Base-by-base conservation (phyloP, 2,329 filamentous ascomycete genomes). In the Aspergillus sp. region DNA sequence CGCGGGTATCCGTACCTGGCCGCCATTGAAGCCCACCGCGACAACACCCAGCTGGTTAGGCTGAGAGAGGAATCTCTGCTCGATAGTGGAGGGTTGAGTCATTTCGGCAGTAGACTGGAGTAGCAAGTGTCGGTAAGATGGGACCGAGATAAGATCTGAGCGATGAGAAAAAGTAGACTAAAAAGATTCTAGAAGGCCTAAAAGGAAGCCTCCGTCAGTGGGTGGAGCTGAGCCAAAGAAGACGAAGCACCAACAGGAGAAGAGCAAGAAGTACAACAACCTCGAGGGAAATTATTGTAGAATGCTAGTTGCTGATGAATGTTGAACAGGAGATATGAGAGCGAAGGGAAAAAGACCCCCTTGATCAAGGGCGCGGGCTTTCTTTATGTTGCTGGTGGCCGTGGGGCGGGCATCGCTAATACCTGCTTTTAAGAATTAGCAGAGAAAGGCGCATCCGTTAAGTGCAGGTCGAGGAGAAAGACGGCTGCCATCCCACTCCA, bases 11-110 rank as follows among this genome's bases (percentile, higher is more conserved):
- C 82, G 67, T 86, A 95, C 92, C 86, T 97, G 95, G 57, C 95
- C 95, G 65, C 93, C 93, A 54, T 92, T 96, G 81, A 98, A 99
- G 62, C 93, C 93, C 39, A 98, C 95, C 50, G 93, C 92, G 39
- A 98, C 91, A 56, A 99, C 85, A 61, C 93, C 95, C 63, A 99
- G 83, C 70, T 98, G 88, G 70, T 90, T 83, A 33, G 87, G 85
- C 71, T 88, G 83, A 63, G 88, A 82, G 66, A 98, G 88, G 80
- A 97, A 98, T 71, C 89, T 92, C 60, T 85, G 82, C 49, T 79
- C 71, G 61, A 87, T 81, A 6, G 83, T 84, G 4, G 85, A 81
- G 33, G 85, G 83, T 55, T 77, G 76, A 34, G 82, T 83, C 81
- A 84, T 84, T 57, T 56, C 37, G 22, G 33, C 39, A 24, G 11